phyloP scores from a whole-genome alignment of 805 yeast genomes.

The Scheffersomyces amazonensis region DNA sequence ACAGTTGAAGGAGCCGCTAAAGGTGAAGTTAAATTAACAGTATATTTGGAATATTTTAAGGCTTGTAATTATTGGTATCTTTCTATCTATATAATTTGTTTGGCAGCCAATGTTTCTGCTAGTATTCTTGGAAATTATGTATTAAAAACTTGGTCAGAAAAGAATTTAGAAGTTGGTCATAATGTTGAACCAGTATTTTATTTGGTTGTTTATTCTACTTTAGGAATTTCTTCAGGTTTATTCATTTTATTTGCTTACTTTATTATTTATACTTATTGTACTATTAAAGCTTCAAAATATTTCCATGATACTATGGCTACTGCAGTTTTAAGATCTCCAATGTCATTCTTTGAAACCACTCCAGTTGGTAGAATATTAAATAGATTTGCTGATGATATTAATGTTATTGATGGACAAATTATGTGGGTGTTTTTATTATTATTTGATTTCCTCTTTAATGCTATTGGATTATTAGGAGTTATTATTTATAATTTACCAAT shows the following conservation, averaged over 20 bases:
- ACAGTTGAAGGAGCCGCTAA: slow-evolving; percentile 24
- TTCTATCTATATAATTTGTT: slow-evolving; percentile 15
- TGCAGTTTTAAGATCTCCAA: slow-evolving; percentile 34
- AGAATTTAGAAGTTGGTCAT: slow-evolving; percentile 19
- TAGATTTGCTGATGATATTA: slow-evolving; percentile 36
- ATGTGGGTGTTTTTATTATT: slow-evolving; percentile 27
- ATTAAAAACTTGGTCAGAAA: slow-evolving; percentile 36
- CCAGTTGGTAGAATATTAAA: slow-evolving; percentile 39
- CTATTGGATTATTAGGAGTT: slow-evolving; percentile 25
- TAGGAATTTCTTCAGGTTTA: slow-evolving; percentile 25
- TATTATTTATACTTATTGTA: slow-evolving; percentile 28
- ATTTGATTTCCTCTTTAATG: slow-evolving; percentile 17
- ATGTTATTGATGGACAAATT: slow-evolving; percentile 27
- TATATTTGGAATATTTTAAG: slow-evolving; percentile 25
- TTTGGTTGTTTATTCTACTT: slow-evolving; percentile 20
- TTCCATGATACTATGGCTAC: slow-evolving; percentile 37
- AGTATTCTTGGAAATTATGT: slow-evolving; percentile 21
- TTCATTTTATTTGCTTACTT: slow-evolving; percentile 23
- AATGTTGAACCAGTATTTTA: slow-evolving; percentile 22
- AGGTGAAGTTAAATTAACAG: slow-evolving; percentile 27
- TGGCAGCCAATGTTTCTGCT: slow-evolving; percentile 4
- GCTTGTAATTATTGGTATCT: slow-evolving; percentile 29
- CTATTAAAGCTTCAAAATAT: slow-evolving; percentile 24
- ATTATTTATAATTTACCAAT: slow-evolving; percentile 29
- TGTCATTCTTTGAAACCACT: slow-evolving; percentile 41